phyloP scores from a whole-genome alignment of 169 alveolate genomes.

The Eimeria acervulina region DNA sequence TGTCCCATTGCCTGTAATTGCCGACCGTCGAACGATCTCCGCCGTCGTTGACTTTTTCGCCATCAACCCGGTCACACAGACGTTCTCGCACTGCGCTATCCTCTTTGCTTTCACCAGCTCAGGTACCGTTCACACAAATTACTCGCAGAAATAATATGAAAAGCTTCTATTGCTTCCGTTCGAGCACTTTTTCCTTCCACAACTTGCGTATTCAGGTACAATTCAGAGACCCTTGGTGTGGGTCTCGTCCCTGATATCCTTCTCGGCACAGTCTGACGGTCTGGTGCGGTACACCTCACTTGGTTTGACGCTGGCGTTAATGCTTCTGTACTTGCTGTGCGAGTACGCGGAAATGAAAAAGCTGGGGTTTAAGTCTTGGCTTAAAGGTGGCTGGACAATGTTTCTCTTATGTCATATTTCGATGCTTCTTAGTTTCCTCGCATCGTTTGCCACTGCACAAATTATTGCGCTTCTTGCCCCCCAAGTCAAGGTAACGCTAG shows the following conservation, averaged over 20 bases:
- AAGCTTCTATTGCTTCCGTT: neutral
- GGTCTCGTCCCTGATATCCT: conserved; percentile 44
- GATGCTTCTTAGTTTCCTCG: conserved; percentile 6
- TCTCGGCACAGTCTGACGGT: conserved; percentile 9
- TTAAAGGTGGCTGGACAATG: conserved; percentile 39
- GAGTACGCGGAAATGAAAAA: conserved; percentile 28
- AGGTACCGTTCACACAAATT: conserved; percentile 11
- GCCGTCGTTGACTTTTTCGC: conserved; percentile 74
- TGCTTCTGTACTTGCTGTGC: conserved; percentile 8
- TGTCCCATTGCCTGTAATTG: conserved; percentile 57
- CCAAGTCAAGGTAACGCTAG: neutral
- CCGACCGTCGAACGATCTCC: conserved; percentile 65
- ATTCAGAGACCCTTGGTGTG: conserved; percentile 30
- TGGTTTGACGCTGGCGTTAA: conserved; percentile 17
- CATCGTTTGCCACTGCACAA: conserved; percentile 18
- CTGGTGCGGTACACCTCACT: conserved; percentile 36
- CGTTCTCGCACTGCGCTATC: conserved; percentile 62
- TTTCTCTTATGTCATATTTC: conserved; percentile 9
- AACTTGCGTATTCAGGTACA: conserved; percentile 18
- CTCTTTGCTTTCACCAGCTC: conserved; percentile 64
- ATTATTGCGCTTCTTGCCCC: conserved; percentile 55
- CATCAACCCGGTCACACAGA: conserved; percentile 49
- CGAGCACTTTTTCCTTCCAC: neutral
- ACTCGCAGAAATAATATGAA: neutral
- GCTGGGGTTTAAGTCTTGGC: conserved; percentile 34